phyloP scores from a whole-genome alignment of 306 rosid species.

The Malus domestica region DNA sequence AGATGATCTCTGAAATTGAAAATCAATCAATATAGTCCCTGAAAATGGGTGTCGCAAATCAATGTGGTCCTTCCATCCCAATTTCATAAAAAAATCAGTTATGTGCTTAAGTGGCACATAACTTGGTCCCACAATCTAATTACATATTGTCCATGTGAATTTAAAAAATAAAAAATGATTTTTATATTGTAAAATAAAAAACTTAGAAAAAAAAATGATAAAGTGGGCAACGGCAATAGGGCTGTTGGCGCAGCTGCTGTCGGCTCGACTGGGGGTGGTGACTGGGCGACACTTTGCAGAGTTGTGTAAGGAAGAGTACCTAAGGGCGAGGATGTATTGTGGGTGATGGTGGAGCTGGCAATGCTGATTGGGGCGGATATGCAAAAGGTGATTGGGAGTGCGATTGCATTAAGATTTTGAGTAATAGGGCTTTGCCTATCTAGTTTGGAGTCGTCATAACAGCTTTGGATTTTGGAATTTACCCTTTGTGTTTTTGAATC shows the following conservation, averaged over 20 bases:
- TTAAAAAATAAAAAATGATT: too few relatives aligned
- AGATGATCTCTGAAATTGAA: too few relatives aligned
- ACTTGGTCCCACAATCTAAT: too few relatives aligned
- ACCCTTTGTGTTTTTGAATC: background rate
- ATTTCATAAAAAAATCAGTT: too few relatives aligned
- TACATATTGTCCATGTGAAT: too few relatives aligned
- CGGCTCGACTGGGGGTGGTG: conserved; percentile 89
- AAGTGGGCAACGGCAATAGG: conserved; percentile 67
- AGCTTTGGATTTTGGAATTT: conserved; percentile 32
- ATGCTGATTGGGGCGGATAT: conserved; percentile 81
- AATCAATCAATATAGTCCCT: too few relatives aligned
- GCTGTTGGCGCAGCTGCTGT: conserved; percentile 64
- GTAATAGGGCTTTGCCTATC: conserved; percentile 64
- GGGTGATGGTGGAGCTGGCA: conserved; percentile 92
- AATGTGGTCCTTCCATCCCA: too few relatives aligned
- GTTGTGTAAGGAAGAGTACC: conserved; percentile 86
- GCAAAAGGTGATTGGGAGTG: conserved; percentile 93
- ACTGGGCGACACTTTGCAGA: conserved; percentile 84
- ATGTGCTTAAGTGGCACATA: too few relatives aligned
- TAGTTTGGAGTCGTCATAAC: conserved; percentile 87
- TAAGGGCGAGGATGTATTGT: conserved; percentile 71
- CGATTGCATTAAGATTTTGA: conserved; percentile 82
- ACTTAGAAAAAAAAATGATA: too few relatives aligned
- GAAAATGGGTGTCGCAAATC: too few relatives aligned
- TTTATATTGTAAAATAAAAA: too few relatives aligned